These are phyloP conservation scores for Globisporangium camurandrum DNA, from an alignment of 352 stramenopile species.

Conservation along the genomic window DNA sequence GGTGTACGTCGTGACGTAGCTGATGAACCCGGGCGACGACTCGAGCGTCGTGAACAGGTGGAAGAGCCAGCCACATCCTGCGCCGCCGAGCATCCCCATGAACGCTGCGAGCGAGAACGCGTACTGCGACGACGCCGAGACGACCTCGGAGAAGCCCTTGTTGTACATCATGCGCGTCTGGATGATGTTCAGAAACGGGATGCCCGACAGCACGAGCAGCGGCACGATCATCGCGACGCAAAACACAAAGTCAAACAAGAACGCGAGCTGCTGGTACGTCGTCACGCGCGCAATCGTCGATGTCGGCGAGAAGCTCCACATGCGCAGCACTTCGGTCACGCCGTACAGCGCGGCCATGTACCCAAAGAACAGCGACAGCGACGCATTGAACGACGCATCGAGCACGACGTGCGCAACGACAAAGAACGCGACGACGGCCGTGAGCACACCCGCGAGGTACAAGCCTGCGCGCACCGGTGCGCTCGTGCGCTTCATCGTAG, in stretches of 20 bases:
- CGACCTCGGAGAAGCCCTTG: constrained; percentile 73
- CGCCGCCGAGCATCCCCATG: constrained; percentile 53
- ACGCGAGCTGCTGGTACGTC: constrained; percentile 67
- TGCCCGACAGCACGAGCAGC: constrained; percentile 56
- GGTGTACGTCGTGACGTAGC: constrained; percentile 60
- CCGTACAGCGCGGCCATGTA: constrained; percentile 58
- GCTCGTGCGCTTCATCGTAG: constrained; percentile 34
- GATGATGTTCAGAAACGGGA: constrained; percentile 74
- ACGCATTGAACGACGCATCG: constrained; percentile 28
- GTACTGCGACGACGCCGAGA: constrained; percentile 75
- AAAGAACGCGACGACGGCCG: constrained; percentile 35
- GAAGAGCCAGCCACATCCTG: constrained; percentile 61
- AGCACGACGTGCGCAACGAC: constrained; percentile 32
- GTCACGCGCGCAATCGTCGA: constrained; percentile 46
- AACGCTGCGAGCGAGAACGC: constrained; percentile 62
- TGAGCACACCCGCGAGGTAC: constrained; percentile 32
- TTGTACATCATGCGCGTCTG: constrained; percentile 87
- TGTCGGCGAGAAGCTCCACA: constrained; percentile 56
- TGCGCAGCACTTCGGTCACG: constrained; percentile 66
- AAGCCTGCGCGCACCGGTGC: constrained; percentile 34
- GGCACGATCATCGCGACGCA: constrained; percentile 54
- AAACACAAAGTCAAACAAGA: constrained; percentile 79
- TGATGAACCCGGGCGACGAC: constrained; percentile 53
- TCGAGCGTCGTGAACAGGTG: constrained; percentile 57
- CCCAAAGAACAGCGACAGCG: constrained; percentile 54